Evolutionary conservation across 306 rosid genomes (phyloP).

Genomic region (Senna siamea): DNA sequence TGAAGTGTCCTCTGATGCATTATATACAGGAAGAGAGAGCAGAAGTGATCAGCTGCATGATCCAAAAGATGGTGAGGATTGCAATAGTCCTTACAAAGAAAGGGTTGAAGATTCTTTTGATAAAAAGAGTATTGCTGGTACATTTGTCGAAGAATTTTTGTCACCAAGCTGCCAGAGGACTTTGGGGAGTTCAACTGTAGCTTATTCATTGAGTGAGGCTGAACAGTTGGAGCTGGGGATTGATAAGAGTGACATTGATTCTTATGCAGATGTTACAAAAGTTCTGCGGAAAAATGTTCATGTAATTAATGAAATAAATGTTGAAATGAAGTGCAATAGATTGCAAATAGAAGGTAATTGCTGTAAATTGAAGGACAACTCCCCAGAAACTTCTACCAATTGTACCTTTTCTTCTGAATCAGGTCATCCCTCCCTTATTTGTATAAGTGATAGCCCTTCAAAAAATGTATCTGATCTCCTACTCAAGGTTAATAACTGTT

Average conservation of each 20-base stretch:
- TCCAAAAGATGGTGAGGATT: slow-evolving; percentile 42
- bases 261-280: slow-evolving; percentile 22
- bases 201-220: slow-evolving; percentile 45
- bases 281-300: slow-evolving; percentile 31
- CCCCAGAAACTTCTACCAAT: too few relatives aligned
- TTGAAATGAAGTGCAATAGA: too few relatives aligned
- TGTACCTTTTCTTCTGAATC: too few relatives aligned
- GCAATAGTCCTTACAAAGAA: slow-evolving; percentile 44
- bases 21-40: slow-evolving; percentile 13
- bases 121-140: slow-evolving; percentile 38
- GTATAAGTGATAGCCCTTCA: too few relatives aligned
- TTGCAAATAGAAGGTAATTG: too few relatives aligned
- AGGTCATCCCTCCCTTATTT: too few relatives aligned
- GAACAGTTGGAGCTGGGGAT: slow-evolving; percentile 43
- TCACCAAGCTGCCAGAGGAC: slow-evolving; percentile 42
- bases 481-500: too few relatives aligned
- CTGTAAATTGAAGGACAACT: too few relatives aligned
- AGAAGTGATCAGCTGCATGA: too few relatives aligned
- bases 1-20: slow-evolving; percentile 39
- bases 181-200: slow-evolving; percentile 43
- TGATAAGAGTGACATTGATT: slow-evolving; percentile 28
- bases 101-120: slow-evolving; percentile 41
- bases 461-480: too few relatives aligned
- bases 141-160: slow-evolving; percentile 36
- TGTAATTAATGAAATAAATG: slow-evolving; percentile 27